A percentile compares a stretch with the other conserved stretches of the same genome.
phyloP scores from a whole-genome alignment of 805 yeast species.

The Metschnikowia baotianmanensis region DNA sequence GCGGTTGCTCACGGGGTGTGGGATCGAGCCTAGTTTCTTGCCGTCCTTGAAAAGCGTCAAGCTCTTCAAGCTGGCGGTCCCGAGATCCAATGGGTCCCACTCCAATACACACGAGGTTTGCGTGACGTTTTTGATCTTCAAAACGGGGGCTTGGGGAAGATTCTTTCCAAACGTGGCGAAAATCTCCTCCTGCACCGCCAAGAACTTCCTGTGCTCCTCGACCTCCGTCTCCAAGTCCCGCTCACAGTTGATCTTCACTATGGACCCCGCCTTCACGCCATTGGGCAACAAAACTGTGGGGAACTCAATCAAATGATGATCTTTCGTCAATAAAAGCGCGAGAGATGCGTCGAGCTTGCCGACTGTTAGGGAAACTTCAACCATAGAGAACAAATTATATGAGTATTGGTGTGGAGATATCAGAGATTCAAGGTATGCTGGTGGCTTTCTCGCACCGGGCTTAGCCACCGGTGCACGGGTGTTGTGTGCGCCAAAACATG shows the following conservation, averaged over 20 bases:
- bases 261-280: slow-evolving; percentile 88
- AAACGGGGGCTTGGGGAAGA: slow-evolving; percentile 68
- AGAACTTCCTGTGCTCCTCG: slow-evolving; percentile 57
- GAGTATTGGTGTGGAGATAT: no score
- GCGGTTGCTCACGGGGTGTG: slow-evolving; percentile 73
- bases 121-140: slow-evolving; percentile 73
- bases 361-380: slow-evolving; percentile 89
- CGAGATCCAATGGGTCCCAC: slow-evolving; percentile 86
- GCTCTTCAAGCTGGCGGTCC: slow-evolving; percentile 76
- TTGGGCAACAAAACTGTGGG: slow-evolving; percentile 93
- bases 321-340: slow-evolving; percentile 84
- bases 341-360: slow-evolving; percentile 95
- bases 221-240: slow-evolving; percentile 68
- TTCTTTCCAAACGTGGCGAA: slow-evolving; percentile 67
- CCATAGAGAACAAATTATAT: no score
- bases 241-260: slow-evolving; percentile 81
- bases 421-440: no score
- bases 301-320: slow-evolving; percentile 92
- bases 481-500: no score
- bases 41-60: slow-evolving; percentile 76
- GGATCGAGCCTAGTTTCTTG: slow-evolving; percentile 73
- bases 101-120: slow-evolving; percentile 94
- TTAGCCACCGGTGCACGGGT: background rate
- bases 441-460: background rate
- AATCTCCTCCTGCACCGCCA: slow-evolving; percentile 68